Evolutionary conservation across 805 yeast species (phyloP).

Genomic region (Wickerhamiella azyma): DNA sequence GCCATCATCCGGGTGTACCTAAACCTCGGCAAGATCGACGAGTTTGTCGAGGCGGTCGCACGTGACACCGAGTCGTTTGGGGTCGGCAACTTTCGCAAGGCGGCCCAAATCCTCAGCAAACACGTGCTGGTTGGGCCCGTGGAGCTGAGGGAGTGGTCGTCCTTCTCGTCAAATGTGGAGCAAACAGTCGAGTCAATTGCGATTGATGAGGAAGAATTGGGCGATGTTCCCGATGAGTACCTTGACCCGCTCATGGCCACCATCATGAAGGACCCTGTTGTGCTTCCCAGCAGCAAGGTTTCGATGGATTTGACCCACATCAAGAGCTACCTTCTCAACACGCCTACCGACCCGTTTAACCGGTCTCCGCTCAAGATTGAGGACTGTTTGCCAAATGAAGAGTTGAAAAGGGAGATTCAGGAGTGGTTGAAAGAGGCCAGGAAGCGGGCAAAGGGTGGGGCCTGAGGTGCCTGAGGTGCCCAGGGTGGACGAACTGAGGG

Average conservation of each 20-base stretch:
- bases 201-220: slow-evolving; percentile 74
- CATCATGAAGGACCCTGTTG: slow-evolving; percentile 90
- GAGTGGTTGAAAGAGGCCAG: slow-evolving; percentile 33
- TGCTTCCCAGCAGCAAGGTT: slow-evolving; percentile 74
- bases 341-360: slow-evolving; percentile 94
- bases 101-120: slow-evolving; percentile 47
- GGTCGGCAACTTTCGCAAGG: slow-evolving; percentile 51
- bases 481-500: no score
- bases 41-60: slow-evolving; percentile 69
- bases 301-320: slow-evolving; percentile 83
- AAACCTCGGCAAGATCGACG: slow-evolving; percentile 49
- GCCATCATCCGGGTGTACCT: slow-evolving; percentile 63
- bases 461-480: no score
- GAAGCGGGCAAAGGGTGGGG: no score
- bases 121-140: slow-evolving; percentile 41
- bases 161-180: slow-evolving; percentile 39
- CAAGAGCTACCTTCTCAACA: slow-evolving; percentile 84
- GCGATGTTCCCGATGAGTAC: slow-evolving; percentile 92
- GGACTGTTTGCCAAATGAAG: slow-evolving; percentile 70
- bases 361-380: slow-evolving; percentile 81
- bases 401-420: slow-evolving; percentile 46
- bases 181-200: slow-evolving; percentile 37
- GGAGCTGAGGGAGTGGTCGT: slow-evolving; percentile 46
- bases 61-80: slow-evolving; percentile 85
- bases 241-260: slow-evolving; percentile 95